Base-by-base conservation (phyloP, 2,329 filamentous ascomycete species). In the Fusarium falciforme region DNA sequence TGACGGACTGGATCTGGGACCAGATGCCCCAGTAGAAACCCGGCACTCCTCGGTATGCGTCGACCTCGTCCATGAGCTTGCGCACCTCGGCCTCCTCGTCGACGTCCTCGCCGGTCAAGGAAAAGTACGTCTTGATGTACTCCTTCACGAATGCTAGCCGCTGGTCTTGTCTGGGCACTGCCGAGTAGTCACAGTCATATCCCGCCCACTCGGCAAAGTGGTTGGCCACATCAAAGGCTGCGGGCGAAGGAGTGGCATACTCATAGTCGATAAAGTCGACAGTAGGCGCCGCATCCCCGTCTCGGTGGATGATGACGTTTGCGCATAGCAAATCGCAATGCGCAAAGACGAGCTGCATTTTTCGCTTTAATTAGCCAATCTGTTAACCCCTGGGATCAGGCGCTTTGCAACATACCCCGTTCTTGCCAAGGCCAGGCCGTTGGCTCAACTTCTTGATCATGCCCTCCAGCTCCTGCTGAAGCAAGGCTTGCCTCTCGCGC, bases 141-240 rank as follows among this genome's bases (percentile, higher is more conserved):
- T 96, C 93, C 73, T 88, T 86, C 68, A 98, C 89, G 83, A 99
- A 99, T 64, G 92, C 90, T 52, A 90, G 89, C 31, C 96, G 92
- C 77, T 96, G 91, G 22, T 91, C 86, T 71, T 89, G 89, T 1
- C 94, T 96, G 6, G 96, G 96, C 66, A 98, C 88, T 76, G 93
- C 92, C 78, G 85, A 90, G 85, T 93, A 95, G 83, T 98, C 95
- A 86, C 96, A 99, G 78, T 97, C 94, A 80, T 98, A 98, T 66
- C 96, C 96, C 69, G 93, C 95, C 96, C 96, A 99, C 85, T 99
- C 96, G 57, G 96, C 95, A 81, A 99, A 98, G 86, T 99, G 96
- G 85, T 99, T 99, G 60, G 96, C 93, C 77, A 99, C 92, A 82
- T 99, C 96, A 83, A 99, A 99, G 2, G 96, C 95, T 5, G 95